Evolutionary conservation across 116 monocot species (phyloP).

Genomic region (Iris pallida): DNA sequence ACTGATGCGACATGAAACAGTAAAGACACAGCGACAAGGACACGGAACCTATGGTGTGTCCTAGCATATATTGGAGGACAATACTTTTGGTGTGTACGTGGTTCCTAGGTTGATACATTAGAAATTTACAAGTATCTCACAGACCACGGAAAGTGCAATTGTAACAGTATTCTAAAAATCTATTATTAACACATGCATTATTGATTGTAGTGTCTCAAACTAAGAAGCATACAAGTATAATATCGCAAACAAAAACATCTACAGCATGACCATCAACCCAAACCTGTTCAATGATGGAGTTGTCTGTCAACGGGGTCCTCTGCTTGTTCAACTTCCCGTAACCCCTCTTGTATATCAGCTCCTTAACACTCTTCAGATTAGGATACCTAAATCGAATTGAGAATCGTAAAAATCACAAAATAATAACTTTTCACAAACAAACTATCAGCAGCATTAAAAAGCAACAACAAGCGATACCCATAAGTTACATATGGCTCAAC

Average conservation of each 20-base stretch:
- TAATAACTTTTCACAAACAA: too few relatives aligned
- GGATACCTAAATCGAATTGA: conserved; percentile 47
- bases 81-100: too few relatives aligned
- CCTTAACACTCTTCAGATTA: conserved; percentile 82
- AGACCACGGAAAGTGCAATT: too few relatives aligned
- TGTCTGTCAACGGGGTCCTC: conserved; percentile 71
- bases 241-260: not conserved
- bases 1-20: too few relatives aligned
- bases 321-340: conserved; percentile 86
- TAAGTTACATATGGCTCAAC: conserved; percentile 98
- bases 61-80: too few relatives aligned
- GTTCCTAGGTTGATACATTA: too few relatives aligned
- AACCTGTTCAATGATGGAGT: conserved; percentile 79
- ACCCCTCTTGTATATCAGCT: conserved; percentile 90
- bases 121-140: too few relatives aligned
- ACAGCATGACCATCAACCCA: not conserved
- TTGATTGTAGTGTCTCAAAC: too few relatives aligned
- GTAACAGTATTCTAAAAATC: not conserved
- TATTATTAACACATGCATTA: not conserved
- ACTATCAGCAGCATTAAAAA: not conserved
- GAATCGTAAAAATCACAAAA: not conserved
- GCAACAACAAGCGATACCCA: conserved; percentile 36
- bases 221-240: not conserved
- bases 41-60: too few relatives aligned
- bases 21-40: too few relatives aligned